Base-by-base conservation (phyloP, 306 rosid genomes). In the Dryas drummondii region DNA sequence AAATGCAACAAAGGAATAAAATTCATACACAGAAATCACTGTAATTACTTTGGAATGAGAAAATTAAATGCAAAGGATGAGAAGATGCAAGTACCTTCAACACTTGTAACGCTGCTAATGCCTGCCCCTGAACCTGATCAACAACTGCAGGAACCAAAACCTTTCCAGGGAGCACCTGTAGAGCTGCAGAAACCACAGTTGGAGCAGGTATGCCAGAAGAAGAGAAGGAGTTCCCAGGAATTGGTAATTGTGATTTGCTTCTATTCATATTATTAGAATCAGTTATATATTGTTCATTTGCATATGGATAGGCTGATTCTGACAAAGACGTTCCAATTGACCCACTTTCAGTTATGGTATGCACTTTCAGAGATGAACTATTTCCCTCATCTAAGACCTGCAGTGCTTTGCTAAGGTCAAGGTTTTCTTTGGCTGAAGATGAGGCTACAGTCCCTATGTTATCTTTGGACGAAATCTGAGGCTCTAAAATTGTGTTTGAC, bases 111-210 rank as follows among this genome's bases (percentile, higher is more conserved):
- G 98, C 99, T 16, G 96, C 87, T 48, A 96, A 74, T 65, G 99
- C 98, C 82, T 96, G 98, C 74, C 98, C 97, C 78, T 96, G 99
- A 86, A 86, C 89, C 86, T 87, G 99, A 88, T 96, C 99, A 86
- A 92, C 87, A 85, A 82, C 85, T 10, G 98, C 98, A 82, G 99
- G 97, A 80, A 96, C 81, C 90, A 96, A 81, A 71, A 92, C 93
- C 88, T 92, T 96, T 82, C 98, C 97, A 32, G 99, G 98, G 85
- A 66, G 76, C 84, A 82, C 86, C 75, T 85, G 88, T 54, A 79
- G 80, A 85, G 91, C 88, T 77, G 96, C 84, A 85, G 91, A 90
- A 87, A 87, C 90, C 82, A 81, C 73, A 79, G 96, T 86, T 80
- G 99, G 99, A 80, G 99, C 99, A 66, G 98, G 99, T 73, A 92